Evolutionary conservation across 345 rosid species (phyloP).

Genomic region (Conringia planisiliqua): DNA sequence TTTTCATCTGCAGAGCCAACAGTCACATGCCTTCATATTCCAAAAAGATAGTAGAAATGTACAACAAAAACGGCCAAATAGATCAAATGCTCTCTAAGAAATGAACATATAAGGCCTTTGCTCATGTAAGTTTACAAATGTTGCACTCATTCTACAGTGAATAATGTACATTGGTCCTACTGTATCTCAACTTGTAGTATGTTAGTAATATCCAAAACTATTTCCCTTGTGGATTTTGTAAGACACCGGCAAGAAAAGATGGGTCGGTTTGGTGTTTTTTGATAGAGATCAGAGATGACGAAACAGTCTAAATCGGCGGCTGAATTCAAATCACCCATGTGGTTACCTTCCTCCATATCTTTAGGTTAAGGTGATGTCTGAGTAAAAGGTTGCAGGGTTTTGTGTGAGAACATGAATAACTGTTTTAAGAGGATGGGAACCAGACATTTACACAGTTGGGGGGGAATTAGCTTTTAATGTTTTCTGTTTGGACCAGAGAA

Average conservation of each 20-base stretch:
- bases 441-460: conserved; percentile 37
- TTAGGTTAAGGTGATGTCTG: conserved; percentile 27
- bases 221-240: conserved; percentile 4
- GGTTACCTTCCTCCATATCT: conserved; percentile 22
- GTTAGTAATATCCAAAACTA: conserved; percentile 24
- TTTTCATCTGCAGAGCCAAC: conserved; percentile 55
- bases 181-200: conserved; percentile 29
- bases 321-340: conserved; percentile 25
- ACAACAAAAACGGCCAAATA: conserved; percentile 72
- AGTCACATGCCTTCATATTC: conserved; percentile 79
- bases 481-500: conserved; percentile 19
- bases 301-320: conserved; percentile 32
- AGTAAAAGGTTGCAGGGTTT: conserved; percentile 33
- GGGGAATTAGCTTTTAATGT: conserved; percentile 31
- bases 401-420: conserved; percentile 33
- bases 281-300: conserved; percentile 9
- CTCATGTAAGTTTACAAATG: conserved; percentile 21
- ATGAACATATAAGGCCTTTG: conserved; percentile 16
- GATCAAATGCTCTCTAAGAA: conserved; percentile 65
- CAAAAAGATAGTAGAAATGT: conserved; percentile 70
- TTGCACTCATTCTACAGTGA: neutral
- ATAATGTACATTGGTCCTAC: conserved; percentile 32
- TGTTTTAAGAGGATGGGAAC: conserved; percentile 34
- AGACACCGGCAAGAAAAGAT: conserved; percentile 23
- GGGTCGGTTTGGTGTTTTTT: conserved; percentile 30